Evolutionary conservation across 2,329 filamentous ascomycete genomes (phyloP), one percentile per base, ranked within the genome.

Genomic region (Cercospora sp.): DNA sequence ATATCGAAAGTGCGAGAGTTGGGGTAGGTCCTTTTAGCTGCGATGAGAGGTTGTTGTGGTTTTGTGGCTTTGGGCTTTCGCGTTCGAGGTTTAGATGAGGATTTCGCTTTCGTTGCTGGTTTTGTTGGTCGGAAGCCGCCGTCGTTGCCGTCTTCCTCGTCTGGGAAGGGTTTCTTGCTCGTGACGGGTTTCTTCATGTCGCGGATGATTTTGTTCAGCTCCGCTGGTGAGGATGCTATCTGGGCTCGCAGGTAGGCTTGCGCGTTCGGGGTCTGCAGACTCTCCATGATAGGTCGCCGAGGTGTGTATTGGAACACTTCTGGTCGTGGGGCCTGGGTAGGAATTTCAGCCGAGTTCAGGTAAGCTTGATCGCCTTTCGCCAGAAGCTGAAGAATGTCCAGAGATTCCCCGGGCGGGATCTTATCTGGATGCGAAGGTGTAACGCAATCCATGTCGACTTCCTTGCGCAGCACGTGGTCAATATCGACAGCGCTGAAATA

Each of bases 401-500:
- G 80, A 69, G 89, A 93, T 80, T 98, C 94, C 40, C 96, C 95
- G 1, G 89, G 90, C 0, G 91, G 86, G 51, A 99, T 98, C 32
- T 90, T 85, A 0, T 86, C 85, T 0, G 87, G 86, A 79, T 99
- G 91, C 53, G 91, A 95, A 0, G 95, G 95, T 0, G 95, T 99
- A 53, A 98, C 81, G 78, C 95, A 99, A 76, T 97, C 91, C 92
- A 99, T 97, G 79, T 99, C 91, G 3, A 99, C 96, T 80, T 99
- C 95, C 79, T 99, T 99, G 62, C 95, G 88, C n/a, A 99, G 85
- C 3, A 99, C 94, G 74, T 93, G 90, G 77, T 99, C 95, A 72
- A 99, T 92, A 77, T 99, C 95, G 5, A 99, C 89, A 3, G 95
- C 94, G 0, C 92, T 96, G 81, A 99, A 99, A 80, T 93, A 99